Conservation (phyloP, 305 asterid species). For the Caryopteris hybrid region DNA sequence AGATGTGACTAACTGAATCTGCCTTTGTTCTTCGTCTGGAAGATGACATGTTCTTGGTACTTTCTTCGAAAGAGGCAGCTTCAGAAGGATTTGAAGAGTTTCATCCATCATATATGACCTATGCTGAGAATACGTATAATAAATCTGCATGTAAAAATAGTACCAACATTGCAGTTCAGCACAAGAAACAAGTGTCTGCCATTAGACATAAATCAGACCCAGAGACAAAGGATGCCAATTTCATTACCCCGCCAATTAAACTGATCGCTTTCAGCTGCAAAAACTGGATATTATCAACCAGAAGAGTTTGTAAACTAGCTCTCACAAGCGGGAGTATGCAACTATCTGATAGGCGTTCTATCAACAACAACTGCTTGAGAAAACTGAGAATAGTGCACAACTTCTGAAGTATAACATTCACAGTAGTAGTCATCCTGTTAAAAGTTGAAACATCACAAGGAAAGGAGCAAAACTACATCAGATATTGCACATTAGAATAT, state of each 20-base stretch:
- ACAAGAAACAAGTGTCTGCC: conserved; percentile 16
- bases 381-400: conserved; percentile 89
- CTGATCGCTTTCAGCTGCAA: conserved; percentile 96
- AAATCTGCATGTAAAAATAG: conserved; percentile 53
- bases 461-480: conserved; percentile 12
- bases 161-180: conserved; percentile 25
- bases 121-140: conserved; percentile 67
- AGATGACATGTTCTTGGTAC: conserved; percentile 95
- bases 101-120: conserved; percentile 96
- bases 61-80: conserved; percentile 85
- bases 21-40: conserved; percentile 96
- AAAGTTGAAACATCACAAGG: conserved; percentile 19
- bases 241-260: conserved; percentile 91
- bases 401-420: conserved; percentile 82
- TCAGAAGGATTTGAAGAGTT: conserved; percentile 81
- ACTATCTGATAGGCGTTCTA: conserved; percentile 95
- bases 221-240: conserved; percentile 22
- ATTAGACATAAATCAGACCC: conserved; percentile 19
- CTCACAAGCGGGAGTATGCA: conserved; percentile 91
- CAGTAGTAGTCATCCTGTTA: conserved; percentile 66
- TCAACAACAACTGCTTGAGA: conserved; percentile 73
- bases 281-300: conserved; percentile 90
- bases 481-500: not conserved
- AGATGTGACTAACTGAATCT: conserved; percentile 91
- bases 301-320: conserved; percentile 81